Conservation (phyloP, 129 eudicot genomes). For the Arctium lappa region DNA sequence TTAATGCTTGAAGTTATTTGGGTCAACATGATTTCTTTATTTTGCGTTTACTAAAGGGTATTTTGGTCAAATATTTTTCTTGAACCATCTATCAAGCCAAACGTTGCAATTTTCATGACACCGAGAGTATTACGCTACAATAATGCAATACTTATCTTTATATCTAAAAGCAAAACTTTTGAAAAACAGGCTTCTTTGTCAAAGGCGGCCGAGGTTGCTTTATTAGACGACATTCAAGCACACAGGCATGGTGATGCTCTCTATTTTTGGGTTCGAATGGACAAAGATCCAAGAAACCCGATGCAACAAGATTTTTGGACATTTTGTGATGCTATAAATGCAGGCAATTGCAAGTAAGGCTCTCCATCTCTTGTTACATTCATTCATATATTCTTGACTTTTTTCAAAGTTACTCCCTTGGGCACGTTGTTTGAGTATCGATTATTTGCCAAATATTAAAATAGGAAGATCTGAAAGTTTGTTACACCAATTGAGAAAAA, state of each 20-base stretch:
- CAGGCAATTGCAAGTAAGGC: constrained; percentile 97
- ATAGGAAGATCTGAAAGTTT: too few relatives aligned
- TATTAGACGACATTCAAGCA: constrained; percentile 67
- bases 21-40: constrained; percentile 1
- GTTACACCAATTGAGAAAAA: not conserved
- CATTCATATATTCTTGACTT: not conserved
- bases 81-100: not conserved
- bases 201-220: constrained; percentile 62
- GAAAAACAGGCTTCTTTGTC: constrained; percentile 69
- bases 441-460: not conserved
- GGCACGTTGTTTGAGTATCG: not conserved
- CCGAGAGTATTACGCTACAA: not conserved
- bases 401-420: not conserved
- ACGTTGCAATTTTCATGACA: not conserved
- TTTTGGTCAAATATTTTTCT: constrained; percentile 6
- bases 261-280: constrained; percentile 93
- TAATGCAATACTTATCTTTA: not conserved
- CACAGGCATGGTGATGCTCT: constrained; percentile 78
- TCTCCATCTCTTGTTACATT: constrained; percentile 11
- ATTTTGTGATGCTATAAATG: constrained; percentile 93
- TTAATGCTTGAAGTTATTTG: not conserved
- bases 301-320: constrained; percentile 90
- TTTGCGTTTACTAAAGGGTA: not conserved
- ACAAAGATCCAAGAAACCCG: constrained; percentile 72
- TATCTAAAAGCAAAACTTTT: constrained; percentile 13